Percentiles rank a stretch among this genome's conserved stretches.
phyloP scores from a whole-genome alignment of 2,329 filamentous ascomycete species.

The Scedosporium apiospermum region DNA sequence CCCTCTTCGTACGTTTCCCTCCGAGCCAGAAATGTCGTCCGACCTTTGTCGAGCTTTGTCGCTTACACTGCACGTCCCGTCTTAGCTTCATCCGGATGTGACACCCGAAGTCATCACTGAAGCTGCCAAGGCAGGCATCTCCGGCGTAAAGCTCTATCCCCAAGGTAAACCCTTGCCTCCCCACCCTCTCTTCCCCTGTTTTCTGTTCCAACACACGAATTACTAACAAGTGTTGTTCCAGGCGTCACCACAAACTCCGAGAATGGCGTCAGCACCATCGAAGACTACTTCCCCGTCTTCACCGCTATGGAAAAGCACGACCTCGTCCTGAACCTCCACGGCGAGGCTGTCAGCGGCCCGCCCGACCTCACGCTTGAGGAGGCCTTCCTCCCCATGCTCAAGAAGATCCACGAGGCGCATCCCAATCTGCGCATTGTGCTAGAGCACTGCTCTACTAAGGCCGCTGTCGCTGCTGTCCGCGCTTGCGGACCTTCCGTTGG shows the following conservation, averaged over 20 bases:
- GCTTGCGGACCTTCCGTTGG: constrained; percentile 69
- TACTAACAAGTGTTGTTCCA: constrained; percentile 12
- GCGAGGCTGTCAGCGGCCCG: constrained; percentile 54
- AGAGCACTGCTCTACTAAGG: constrained; percentile 82
- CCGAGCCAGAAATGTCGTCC: too few species aligned
- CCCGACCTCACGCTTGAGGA: constrained; percentile 35
- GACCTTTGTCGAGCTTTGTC: not conserved
- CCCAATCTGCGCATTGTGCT: constrained; percentile 62
- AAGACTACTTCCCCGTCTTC: constrained; percentile 69
- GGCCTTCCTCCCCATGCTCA: constrained; percentile 70
- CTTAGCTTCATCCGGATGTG: constrained; percentile 46
- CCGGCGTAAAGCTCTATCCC: constrained; percentile 64
- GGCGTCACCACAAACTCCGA: constrained; percentile 58
- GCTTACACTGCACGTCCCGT: constrained; percentile 7
- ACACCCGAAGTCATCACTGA: constrained; percentile 62
- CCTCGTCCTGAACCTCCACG: constrained; percentile 87
- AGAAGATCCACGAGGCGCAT: constrained; percentile 63
- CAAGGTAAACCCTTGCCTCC: constrained; percentile 21
- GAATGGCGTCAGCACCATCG: constrained; percentile 60
- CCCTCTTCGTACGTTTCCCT: constrained; percentile 43
- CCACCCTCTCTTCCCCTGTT: not conserved
- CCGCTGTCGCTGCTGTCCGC: constrained; percentile 68
- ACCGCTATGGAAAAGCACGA: constrained; percentile 79
- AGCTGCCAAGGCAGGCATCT: constrained; percentile 62
- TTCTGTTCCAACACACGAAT: constrained; percentile 7